Base-by-base conservation (phyloP, 2,329 filamentous ascomycete species). In the Venturiaceae sp. region DNA sequence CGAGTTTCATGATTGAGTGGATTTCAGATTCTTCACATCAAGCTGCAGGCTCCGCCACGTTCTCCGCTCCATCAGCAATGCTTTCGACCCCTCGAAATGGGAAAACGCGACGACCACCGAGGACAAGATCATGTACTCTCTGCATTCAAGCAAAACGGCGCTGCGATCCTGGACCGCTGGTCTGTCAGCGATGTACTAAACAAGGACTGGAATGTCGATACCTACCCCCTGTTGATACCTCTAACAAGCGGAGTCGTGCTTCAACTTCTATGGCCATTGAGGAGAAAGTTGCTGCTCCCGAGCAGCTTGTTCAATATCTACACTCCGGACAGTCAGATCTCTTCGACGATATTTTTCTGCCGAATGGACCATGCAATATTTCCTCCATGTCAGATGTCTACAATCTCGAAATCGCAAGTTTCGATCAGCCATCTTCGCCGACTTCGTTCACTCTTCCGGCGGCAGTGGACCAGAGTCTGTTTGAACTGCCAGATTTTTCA, bases 141-240 rank as follows among this genome's bases (percentile, higher is more conserved):
- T 84, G 82, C 69, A 81, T 77, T 53, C 77, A 75, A 63, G 75
- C 81, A 26, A 84, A 84, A 66, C 75, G 82, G 14, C 78, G 77
- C 53, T 84, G 82, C 66, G 78, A 81, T 62, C 74, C 79, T 37
- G 74, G 72, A 19, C 65, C 74, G 14, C 82, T 81, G 1, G 65
- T 73, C 13, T 85, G 82, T 63, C 67, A 75, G 16, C 75, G 82
- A 46, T 85, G 82, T 64, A 65, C 68, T 0, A 75, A 77, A 58
- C 75, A 80, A 30, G 68, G 69, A 1, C 66, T 83, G 1, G 54
- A 65, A 0, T 84, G 82, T 66, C 41, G 53, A 1, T 64, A 65
- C 11, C 55, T 69, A 4, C 61, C 64, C 1, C 39, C 64, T 5
- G 62, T 64, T 16, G 64, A 64, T 1, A 63, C 60, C 26, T 64